Evolutionary conservation across 2,329 filamentous ascomycete genomes (phyloP), one percentile per base, ranked within the genome.

Genomic region (Cadophora sp.): DNA sequence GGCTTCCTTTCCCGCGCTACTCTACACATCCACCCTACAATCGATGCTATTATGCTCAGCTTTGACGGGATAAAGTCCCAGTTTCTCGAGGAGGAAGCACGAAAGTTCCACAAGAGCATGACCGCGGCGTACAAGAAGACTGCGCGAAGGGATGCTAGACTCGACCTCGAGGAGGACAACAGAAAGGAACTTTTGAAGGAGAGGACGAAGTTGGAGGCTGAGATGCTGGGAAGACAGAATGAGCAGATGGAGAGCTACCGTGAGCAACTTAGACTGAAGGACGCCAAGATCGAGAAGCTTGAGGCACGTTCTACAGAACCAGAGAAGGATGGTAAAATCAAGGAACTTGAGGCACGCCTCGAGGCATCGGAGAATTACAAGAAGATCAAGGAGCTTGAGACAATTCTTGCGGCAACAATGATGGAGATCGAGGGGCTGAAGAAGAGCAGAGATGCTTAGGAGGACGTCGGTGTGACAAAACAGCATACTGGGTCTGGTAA

Each of bases 111-210:
- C n/a, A 41, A 24, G 14, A 41, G 36, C 11, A 22, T 58, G 55
- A 43, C 55, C 13, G 36, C 20, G 14, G 55, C 9, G 20, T 58
- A 58, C 55, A 58, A 58, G 55, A 58, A 58, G 20, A 58, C 36
- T 3, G 55, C 36, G 18, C 39, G 58, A 60, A 16, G 24, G 22
- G 43, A 60, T 24, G 58, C 58, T 24, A 60, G 27, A 33, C 43
- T 47, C 24, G 58, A 60, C 30, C 41, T 60, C 18, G 39, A 47
- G 41, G 58, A 60, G 22, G 43, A 60, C 43, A 60, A 60, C 24
- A 30, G 43, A n/a, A 45, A 24, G 24, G 41, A 60, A 20, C 22
- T 60, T n/a, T 8, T 36, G 3, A 60, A 33, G 14, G 16, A 48
- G 24, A 60, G 48, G 58, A 22, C 5, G 8, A 60, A 47, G 41